Base-by-base conservation (phyloP, 1,139 yeast genomes). In the Scheffersomyces lignicola region DNA sequence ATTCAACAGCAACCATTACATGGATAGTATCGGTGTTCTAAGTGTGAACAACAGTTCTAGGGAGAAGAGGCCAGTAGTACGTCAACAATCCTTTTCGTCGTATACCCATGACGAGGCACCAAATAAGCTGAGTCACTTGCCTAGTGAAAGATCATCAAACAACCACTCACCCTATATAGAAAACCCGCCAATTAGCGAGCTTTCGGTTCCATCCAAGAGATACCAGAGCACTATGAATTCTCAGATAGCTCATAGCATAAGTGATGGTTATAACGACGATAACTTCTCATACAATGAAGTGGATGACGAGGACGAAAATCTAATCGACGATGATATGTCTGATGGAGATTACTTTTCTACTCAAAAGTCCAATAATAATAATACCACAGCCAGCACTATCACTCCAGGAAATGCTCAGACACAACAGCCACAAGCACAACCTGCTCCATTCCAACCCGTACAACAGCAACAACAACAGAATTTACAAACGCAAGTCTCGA, bases 251-350 rank as follows among this genome's bases (percentile, higher is more conserved):
- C 37, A 37, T 9, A 41, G 43, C 3, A 33, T 38, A 13, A 40
- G 32, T 32, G 47, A 42, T 15, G 41, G 32, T 8, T 42, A 40
- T 26, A 42, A 45, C 32, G 46, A 51, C 38, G 56, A 51, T 31
- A 45, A 50, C n/a, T 59, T 48, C 38, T 59, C 63, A 12, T 60
- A 57, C 34, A 62, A 60, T 31, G 68, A 61, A 13, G 57, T 56
- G 21, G 62, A 57, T 3, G 68, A 56, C 14, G 62, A 33, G 14
- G 47, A 46, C 18, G 38, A 54, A 14, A 58, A 54, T 29, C 49
- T 51, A 20, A 48, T 56, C 20, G 65, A 56, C 35, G 66, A 62
- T 28, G 67, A 59, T 29, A 46, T 50, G 1, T 61, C 65, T 4
- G 70, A 62, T 32, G 69, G 59, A 5, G 64, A 59, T 16, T 40